phyloP scores from a whole-genome alignment of 257 asterid species.

The Lavandula angustifolia region DNA sequence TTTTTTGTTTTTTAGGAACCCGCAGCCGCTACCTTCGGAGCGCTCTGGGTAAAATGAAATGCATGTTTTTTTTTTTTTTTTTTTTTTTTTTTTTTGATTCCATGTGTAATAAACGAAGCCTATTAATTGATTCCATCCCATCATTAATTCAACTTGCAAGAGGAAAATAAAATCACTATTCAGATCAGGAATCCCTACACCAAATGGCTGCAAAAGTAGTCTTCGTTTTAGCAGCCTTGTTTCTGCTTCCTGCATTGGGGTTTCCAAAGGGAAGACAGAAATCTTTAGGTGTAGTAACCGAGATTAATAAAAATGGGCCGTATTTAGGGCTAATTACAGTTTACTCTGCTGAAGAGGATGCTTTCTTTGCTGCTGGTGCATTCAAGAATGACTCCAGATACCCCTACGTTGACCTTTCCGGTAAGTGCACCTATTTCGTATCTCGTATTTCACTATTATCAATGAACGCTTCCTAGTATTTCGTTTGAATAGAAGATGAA shows the following conservation, averaged over 20 bases:
- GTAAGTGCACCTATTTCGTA: slow-evolving; percentile 12
- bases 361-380: slow-evolving; percentile 45
- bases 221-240: background rate
- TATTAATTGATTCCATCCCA: too few species aligned
- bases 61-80: too few species aligned
- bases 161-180: too few species aligned
- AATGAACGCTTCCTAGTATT: background rate
- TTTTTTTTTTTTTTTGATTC: too few species aligned
- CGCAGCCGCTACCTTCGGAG: too few species aligned
- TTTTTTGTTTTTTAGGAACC: too few species aligned
- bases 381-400: slow-evolving; percentile 41
- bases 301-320: slow-evolving; percentile 48
- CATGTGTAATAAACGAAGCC: too few species aligned
- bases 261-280: slow-evolving; percentile 31
- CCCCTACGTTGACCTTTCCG: slow-evolving; percentile 56
- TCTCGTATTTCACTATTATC: background rate
- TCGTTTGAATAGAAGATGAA: too few species aligned
- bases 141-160: too few species aligned
- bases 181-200: background rate
- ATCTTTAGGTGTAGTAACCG: slow-evolving; percentile 17
- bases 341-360: slow-evolving; percentile 53
- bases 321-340: slow-evolving; percentile 59
- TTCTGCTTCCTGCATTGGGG: slow-evolving; percentile 34
- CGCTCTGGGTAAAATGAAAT: too few species aligned
- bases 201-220: slow-evolving; percentile 30